A percentile compares a stretch with the other conserved stretches of the same genome.
Evolutionary conservation across 805 yeast species (phyloP).

Genomic region (Saccharomycopsis fodiens): DNA sequence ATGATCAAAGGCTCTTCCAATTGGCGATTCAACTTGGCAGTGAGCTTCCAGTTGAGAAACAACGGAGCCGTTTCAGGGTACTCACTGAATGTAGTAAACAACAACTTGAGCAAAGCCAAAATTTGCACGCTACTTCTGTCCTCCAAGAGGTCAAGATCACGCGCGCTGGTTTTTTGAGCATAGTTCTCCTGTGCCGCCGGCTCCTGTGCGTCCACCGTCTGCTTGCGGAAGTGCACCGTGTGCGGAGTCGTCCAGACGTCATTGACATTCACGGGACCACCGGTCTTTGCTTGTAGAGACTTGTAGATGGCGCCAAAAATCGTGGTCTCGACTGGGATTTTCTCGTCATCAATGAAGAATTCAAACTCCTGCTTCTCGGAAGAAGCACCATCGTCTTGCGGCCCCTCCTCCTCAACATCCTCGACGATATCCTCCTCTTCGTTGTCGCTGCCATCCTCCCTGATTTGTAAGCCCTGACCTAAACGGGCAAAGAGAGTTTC

Average conservation of each 20-base stretch:
- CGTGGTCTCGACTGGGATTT: slow-evolving; percentile 58
- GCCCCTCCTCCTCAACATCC: slow-evolving; percentile 15
- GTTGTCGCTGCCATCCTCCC: background rate
- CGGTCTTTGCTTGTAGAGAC: slow-evolving; percentile 32
- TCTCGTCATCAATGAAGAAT: slow-evolving; percentile 50
- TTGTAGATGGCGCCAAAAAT: slow-evolving; percentile 68
- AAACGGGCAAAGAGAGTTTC: slow-evolving; percentile 27
- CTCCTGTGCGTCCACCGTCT: slow-evolving; percentile 24
- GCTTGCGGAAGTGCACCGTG: slow-evolving; percentile 39
- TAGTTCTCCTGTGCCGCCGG: slow-evolving; percentile 21
- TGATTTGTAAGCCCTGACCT: slow-evolving; percentile 1
- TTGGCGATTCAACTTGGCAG: slow-evolving; percentile 81
- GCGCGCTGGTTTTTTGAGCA: slow-evolving; percentile 24
- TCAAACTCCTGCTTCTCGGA: slow-evolving; percentile 30
- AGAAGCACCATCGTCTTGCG: slow-evolving; percentile 20
- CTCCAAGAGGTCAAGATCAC: slow-evolving; percentile 26
- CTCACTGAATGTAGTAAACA: slow-evolving; percentile 35
- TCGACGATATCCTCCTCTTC: slow-evolving; percentile 21
- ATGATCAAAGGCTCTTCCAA: slow-evolving; percentile 84
- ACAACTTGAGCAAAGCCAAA: slow-evolving; percentile 40
- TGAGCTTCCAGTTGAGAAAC: slow-evolving; percentile 71
- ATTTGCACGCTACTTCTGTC: slow-evolving; percentile 30
- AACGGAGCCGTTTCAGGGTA: slow-evolving; percentile 19
- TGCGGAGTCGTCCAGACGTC: slow-evolving; percentile 55
- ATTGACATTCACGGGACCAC: slow-evolving; percentile 34